phyloP scores from a whole-genome alignment of 257 asterid species.

The Leptodermis oblonga region DNA sequence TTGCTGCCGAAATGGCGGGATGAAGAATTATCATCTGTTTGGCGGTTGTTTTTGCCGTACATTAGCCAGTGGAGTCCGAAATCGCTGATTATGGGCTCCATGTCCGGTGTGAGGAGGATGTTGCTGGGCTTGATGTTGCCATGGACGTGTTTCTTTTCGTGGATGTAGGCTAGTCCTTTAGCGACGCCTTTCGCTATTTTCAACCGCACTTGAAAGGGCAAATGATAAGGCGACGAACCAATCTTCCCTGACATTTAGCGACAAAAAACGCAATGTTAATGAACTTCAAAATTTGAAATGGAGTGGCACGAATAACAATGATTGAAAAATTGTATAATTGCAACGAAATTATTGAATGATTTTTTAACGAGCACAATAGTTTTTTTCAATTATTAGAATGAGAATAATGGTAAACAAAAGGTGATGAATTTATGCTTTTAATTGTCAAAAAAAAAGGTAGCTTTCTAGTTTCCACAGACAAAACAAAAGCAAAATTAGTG shows the following conservation, averaged over 20 bases:
- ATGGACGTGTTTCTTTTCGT: constrained; percentile 84
- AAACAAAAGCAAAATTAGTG: neutral
- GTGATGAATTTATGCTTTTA: neutral
- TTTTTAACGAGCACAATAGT: no score
- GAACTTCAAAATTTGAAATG: neutral
- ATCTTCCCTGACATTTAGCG: constrained; percentile 44
- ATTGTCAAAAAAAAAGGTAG: neutral
- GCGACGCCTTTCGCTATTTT: constrained; percentile 86
- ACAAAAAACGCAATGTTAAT: neutral
- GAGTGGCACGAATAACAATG: constrained; percentile 7
- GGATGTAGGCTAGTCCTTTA: constrained; percentile 71
- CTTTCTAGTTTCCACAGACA: neutral
- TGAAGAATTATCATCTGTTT: constrained; percentile 35
- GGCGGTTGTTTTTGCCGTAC: constrained; percentile 41
- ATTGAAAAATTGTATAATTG: no score
- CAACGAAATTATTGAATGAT: no score
- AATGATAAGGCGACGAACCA: constrained; percentile 71
- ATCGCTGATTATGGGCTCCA: constrained; percentile 84
- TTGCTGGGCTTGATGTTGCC: constrained; percentile 94
- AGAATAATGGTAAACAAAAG: neutral
- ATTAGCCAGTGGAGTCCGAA: constrained; percentile 66
- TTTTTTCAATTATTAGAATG: no score
- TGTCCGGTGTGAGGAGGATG: constrained; percentile 67
- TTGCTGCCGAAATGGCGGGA: constrained; percentile 68
- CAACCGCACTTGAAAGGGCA: constrained; percentile 57